phyloP scores from a whole-genome alignment of 495 filamentous ascomycete species.

The Hypoxylon lenormandii region DNA sequence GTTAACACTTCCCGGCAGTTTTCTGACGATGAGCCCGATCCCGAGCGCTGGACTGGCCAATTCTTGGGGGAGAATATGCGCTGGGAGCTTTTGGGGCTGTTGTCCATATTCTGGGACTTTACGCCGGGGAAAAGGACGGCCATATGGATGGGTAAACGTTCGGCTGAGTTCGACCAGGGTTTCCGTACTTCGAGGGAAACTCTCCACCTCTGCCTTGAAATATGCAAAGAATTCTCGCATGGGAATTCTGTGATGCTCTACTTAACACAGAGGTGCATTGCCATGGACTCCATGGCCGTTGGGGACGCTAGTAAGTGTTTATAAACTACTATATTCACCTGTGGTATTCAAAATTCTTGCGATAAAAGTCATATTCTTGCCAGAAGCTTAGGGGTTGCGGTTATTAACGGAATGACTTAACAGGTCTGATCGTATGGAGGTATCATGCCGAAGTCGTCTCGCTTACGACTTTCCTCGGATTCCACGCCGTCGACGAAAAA shows the following conservation, averaged over 20 bases:
- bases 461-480: constrained; percentile 67
- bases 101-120: constrained; percentile 62
- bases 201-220: constrained; percentile 58
- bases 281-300: constrained; percentile 60
- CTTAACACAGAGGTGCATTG: constrained; percentile 59
- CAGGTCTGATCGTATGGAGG: constrained; percentile 62
- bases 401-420: not conserved
- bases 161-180: constrained; percentile 30
- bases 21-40: constrained; percentile 53
- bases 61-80: constrained; percentile 67
- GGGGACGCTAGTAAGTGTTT: constrained; percentile 68
- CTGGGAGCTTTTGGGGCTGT: constrained; percentile 70
- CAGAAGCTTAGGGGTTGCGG: not conserved
- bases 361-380: not conserved
- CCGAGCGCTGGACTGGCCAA: constrained; percentile 47
- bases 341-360: not conserved
- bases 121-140: constrained; percentile 14
- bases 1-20: constrained; percentile 42
- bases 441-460: constrained; percentile 64
- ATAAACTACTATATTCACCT: not conserved
- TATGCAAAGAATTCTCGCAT: constrained; percentile 61
- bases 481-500: constrained; percentile 59
- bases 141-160: constrained; percentile 16
- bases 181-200: constrained; percentile 57
- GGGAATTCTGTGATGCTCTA: constrained; percentile 64